Evolutionary conservation across 768 basidiomycete genomes (phyloP), one percentile per base, ranked within the genome.

Genomic region (Dioszegia crocea): DNA sequence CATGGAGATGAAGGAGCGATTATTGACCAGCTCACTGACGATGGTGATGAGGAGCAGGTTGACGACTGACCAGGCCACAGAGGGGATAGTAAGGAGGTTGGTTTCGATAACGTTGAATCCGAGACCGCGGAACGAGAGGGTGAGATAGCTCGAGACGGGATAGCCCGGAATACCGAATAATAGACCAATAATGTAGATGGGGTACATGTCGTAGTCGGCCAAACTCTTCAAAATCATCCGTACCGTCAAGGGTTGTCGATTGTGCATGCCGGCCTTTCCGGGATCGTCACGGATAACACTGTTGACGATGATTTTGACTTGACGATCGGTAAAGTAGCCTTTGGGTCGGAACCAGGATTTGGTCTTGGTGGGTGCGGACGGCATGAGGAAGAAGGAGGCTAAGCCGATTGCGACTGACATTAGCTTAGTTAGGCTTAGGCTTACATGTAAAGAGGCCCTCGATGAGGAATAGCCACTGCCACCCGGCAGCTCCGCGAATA

Each of bases 381-480:
- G 65, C 57, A 78, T 67, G n/a, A 78, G 24, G 63, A 73, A 76
- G 70, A 77, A 77, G 1, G 74, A 76, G 3, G 67, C 63, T 56
- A 77, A 33, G 1, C 74, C 75, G 57, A 76, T 63, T 31, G 62
- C 16, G 41, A 76, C 58, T 61, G 53, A 27, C 4, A 36, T 19
- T 11, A 31, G 59, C 4, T n/a, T 3, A 78, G 16, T 38, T 11
- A 36, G 3, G 31, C 3, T 17, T 30, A 14, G 40, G 51, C 62
- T 48, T 41, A 65, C 62, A 41, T 29, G 65, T 64, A 23, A 70
- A 52, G 11, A 69, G 16, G 24, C 63, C 65, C 38, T 85, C 84
- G 21, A 86, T 64, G 31, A 86, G 74, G 69, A 86, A 84, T 31
- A 85, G 76, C 84, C 84, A 79, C 24, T 65, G 40, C 78, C 77